phyloP scores from a whole-genome alignment of 164 flowering plant genomes.

The Chloranthus sessilifolius region DNA sequence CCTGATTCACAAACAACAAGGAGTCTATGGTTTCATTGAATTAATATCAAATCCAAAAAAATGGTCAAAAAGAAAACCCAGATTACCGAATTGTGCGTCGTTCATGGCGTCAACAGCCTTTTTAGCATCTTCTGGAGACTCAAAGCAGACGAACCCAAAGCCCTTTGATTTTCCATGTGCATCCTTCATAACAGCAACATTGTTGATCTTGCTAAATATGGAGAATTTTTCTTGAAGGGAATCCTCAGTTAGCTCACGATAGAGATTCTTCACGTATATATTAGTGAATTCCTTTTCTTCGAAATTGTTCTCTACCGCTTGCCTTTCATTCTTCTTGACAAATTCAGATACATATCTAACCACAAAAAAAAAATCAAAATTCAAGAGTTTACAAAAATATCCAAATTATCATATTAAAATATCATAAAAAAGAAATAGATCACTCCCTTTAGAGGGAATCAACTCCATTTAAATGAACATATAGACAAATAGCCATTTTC shows the following conservation, averaged over 20 bases:
- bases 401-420: too few species aligned
- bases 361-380: too few species aligned
- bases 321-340: conserved; percentile 34
- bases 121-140: conserved; percentile 32
- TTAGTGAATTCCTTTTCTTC: conserved; percentile 25
- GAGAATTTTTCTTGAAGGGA: conserved; percentile 30
- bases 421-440: too few species aligned
- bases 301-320: not conserved
- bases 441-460: too few species aligned
- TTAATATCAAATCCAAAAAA: not conserved
- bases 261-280: conserved; percentile 43
- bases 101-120: conserved; percentile 38
- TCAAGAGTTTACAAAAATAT: too few species aligned
- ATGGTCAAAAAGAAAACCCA: not conserved
- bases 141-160: conserved; percentile 46
- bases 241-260: conserved; percentile 29
- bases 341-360: conserved; percentile 41
- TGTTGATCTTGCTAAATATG: conserved; percentile 29
- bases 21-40: too few species aligned
- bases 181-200: conserved; percentile 31
- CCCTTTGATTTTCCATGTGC: conserved; percentile 40
- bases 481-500: too few species aligned
- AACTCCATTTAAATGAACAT: too few species aligned
- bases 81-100: conserved; percentile 34
- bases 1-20: conserved; percentile 20